Conservation (phyloP, 176 grass and related monocot genomes). For the Melocanna baccifera region DNA sequence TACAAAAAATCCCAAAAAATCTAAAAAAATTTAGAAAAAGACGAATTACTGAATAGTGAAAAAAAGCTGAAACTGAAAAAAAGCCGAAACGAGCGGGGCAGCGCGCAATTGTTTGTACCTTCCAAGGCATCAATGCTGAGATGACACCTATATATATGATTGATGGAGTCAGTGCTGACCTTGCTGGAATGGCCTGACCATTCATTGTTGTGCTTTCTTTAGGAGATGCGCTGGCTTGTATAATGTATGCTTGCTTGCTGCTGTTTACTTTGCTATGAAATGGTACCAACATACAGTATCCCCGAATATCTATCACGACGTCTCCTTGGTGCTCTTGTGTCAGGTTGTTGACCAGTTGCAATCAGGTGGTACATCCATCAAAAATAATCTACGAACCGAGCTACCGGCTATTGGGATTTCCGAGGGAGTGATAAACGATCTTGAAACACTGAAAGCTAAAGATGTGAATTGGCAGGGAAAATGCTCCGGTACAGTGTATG, state of each 20-base stretch:
- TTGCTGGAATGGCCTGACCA: not conserved
- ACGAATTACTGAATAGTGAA: no score
- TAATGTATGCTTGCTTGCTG: not conserved
- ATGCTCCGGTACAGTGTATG: slow-evolving; percentile 98
- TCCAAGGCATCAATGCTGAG: not conserved
- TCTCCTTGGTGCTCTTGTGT: slow-evolving; percentile 2
- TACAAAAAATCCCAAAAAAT: no score
- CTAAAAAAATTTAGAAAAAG: no score
- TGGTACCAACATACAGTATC: not conserved
- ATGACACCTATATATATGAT: not conserved
- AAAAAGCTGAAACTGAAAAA: no score
- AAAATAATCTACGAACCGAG: slow-evolving; percentile 61
- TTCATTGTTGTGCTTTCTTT: slow-evolving; percentile 1
- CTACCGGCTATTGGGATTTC: slow-evolving; percentile 59
- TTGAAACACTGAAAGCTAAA: slow-evolving; percentile 62
- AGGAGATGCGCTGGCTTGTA: not conserved
- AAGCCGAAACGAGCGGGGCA: no score
- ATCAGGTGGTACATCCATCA: slow-evolving; percentile 59
- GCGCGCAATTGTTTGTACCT: not conserved
- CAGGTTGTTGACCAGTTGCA: slow-evolving; percentile 95
- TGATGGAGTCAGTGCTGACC: not conserved
- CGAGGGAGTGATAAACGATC: slow-evolving; percentile 45
- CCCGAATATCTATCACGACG: not conserved
- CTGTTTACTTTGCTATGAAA: not conserved
- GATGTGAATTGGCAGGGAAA: slow-evolving; percentile 89